These are phyloP conservation scores for Sugiyamaella valdiviana DNA, from an alignment of 805 yeast genomes.

Conservation along the genomic window DNA sequence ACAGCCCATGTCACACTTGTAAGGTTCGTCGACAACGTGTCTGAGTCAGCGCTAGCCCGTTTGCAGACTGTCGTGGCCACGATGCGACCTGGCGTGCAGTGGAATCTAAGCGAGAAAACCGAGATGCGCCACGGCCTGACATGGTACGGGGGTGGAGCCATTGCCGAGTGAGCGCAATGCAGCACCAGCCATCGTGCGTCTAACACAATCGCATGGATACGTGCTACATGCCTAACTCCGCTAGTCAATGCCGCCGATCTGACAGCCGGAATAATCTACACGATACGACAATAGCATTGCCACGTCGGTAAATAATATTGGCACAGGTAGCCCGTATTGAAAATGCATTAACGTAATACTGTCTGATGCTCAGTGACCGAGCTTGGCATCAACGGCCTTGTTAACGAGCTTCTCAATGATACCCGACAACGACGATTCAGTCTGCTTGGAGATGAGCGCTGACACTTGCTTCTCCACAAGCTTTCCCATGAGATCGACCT, in stretches of 20 bases:
- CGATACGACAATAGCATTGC: too few relatives aligned
- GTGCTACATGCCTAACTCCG: too few relatives aligned
- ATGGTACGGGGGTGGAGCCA: not conserved
- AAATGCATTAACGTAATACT: too few relatives aligned
- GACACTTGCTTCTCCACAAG: slow-evolving; percentile 79
- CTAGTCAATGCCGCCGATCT: too few relatives aligned
- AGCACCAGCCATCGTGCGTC: too few relatives aligned
- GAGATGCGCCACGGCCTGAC: not conserved
- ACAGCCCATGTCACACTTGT: not conserved
- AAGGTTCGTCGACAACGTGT: not conserved
- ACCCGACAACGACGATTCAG: slow-evolving; percentile 44
- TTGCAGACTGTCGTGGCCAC: not conserved
- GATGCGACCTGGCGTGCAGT: not conserved
- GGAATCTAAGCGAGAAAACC: not conserved
- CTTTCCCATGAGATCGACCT: slow-evolving; percentile 93
- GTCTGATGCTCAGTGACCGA: too few relatives aligned
- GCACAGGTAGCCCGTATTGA: too few relatives aligned
- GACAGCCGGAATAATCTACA: too few relatives aligned
- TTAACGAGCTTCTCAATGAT: slow-evolving; percentile 45
- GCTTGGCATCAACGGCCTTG: not conserved
- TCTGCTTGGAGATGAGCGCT: slow-evolving; percentile 46
- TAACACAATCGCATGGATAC: too few relatives aligned
- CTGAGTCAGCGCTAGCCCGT: not conserved
- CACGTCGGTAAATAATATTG: too few relatives aligned
- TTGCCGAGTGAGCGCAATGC: not conserved